Base-by-base conservation (phyloP, 2,329 filamentous ascomycete species). In the Metarhizium brunneum region DNA sequence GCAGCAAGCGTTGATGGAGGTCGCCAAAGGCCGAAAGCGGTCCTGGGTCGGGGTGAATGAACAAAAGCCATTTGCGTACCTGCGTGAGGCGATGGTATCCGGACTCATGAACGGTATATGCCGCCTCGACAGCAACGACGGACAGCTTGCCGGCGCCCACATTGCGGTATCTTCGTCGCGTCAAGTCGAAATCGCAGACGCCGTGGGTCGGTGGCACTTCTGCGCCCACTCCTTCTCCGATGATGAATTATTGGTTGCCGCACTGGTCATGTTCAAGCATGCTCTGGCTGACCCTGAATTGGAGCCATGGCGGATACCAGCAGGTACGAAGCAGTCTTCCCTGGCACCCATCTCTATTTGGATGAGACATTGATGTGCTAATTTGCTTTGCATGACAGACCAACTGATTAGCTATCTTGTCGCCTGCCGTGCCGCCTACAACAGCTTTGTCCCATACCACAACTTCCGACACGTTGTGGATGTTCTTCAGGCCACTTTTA, bases 391-490 rank as follows among this genome's bases (percentile, higher is more conserved):
- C 14, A 2, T 40, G 60, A 47, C 65, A 89, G 90, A 88, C 63
- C 86, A 95, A 69, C 77, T 99, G 32, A 87, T 88, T 61, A 85
- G 83, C 54, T 97, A 96, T 66, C 77, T 97, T 58, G 81, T 95
- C 59, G 91, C 92, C 54, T 94, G 91, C 66, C 87, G 92, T 59
- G 85, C 87, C 50, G 90, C 94, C n/a, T 99, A 99, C 74, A 97
- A 97, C 70, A 88, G 84, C 57, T 96, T 96, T 69, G 91, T 96
- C 40, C 88, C 92, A 25, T 99, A 97, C 67, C 94, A 99, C 76
- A 99, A 99, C 72, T 99, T 97, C 69, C 88, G 92, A 54, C 94
- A 99, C 71, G 94, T 96, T 25, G 87, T 96, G 59, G 94, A 99
- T 71, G 94, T 99, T 32, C 78, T 97, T 54, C 92, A 97, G 70